Conservation (phyloP, 768 basidiomycete species). For the Macrolepiota fuliginosa region DNA sequence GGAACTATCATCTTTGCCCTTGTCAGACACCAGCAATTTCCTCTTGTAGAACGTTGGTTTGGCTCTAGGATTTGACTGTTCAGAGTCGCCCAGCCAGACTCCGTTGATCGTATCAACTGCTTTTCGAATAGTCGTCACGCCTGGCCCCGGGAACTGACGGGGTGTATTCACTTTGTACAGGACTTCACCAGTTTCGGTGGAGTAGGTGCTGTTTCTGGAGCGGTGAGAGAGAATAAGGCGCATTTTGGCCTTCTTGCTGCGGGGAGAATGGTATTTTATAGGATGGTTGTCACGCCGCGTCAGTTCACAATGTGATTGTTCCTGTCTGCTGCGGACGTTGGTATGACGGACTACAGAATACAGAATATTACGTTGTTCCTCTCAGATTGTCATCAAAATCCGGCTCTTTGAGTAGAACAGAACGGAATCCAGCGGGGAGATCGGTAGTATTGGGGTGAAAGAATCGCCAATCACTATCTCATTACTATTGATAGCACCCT, state of each 20-base stretch:
- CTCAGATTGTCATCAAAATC: no score
- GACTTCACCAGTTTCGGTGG: conserved; percentile 18
- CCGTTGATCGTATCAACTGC: conserved; percentile 4
- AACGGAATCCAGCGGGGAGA: no score
- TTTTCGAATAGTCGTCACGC: conserved; percentile 16
- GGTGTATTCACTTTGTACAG: conserved; percentile 21
- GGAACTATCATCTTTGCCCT: background rate
- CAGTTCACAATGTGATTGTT: no score
- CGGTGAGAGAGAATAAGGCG: conserved; percentile 21
- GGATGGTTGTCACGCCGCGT: no score
- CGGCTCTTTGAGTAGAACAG: no score
- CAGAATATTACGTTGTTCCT: no score
- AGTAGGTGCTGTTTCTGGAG: conserved; percentile 20
- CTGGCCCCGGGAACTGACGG: background rate
- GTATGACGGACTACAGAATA: no score
- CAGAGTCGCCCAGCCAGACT: background rate
- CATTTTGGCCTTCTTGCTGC: conserved; percentile 9
- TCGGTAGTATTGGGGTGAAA: no score
- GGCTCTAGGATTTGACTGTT: background rate
- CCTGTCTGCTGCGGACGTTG: no score
- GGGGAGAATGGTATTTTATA: no score
- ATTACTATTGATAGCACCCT: no score
- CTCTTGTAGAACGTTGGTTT: background rate
- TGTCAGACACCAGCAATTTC: background rate
- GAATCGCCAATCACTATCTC: no score